Base-by-base conservation (phyloP, 2,329 filamentous ascomycete species). In the Aureobasidium sp. region DNA sequence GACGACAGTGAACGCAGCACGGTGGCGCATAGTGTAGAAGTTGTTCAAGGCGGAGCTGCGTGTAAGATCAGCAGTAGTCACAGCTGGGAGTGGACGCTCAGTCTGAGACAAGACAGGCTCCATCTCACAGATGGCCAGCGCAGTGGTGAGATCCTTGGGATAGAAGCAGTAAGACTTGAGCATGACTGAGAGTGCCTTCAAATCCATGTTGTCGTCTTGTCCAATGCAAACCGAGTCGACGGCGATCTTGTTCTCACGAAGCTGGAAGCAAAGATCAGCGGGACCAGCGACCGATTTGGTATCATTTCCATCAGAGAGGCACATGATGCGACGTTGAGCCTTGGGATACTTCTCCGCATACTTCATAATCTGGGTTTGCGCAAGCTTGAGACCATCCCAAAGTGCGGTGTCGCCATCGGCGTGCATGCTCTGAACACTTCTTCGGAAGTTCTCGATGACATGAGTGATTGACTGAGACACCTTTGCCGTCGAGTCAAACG, bases 141-240 rank as follows among this genome's bases (percentile, higher is more conserved):
- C 73, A 44, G 73, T 69, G 47, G 72, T 70, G 3, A 76, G 61
- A 13, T 65, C 70, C 2, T 62, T 64, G 1, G 73, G 74, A 6
- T 70, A 65, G 65, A 76, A 76, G n/a, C 68, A 70, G 60, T 75
- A 76, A 3, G 73, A 71, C 8, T 71, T 71, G 1, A 71, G 70
- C 25, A 72, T 41, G 61, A 69, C 67, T 0, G 72, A 73, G 0
- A 76, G 36, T 0, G 69, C 67, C 10, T 66, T 65, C 2, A 77
- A 64, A 8, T 69, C 66, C 1, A 16, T 34, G 49, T 72, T 72
- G 13, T 68, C 49, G 9, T 67, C 69, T 4, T 65, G 48, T 1
- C 72, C 73, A 8, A 76, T 61, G 30, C 67, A 70, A 49, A 76
- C 69, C 0, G 68, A 73, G 61, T 76, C 75, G 1, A 77, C 65